Evolutionary conservation across 768 basidiomycete genomes (phyloP), one percentile per base, ranked within the genome.

Genomic region (Kwoniella mangroviensis): DNA sequence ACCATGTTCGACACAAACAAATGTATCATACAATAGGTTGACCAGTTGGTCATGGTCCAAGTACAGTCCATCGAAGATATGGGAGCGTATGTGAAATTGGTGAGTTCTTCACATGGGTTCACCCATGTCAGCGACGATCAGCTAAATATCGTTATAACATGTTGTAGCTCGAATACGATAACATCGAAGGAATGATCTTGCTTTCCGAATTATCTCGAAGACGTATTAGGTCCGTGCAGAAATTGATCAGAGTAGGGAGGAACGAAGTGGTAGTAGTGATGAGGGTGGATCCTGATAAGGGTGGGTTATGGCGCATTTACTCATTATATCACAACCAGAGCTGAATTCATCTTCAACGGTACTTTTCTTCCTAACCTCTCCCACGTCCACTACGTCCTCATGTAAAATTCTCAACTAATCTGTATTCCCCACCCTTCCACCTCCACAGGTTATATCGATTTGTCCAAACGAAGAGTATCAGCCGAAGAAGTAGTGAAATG

Each of bases 1-100:
- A n/a, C n/a, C n/a, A n/a, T n/a, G n/a, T n/a, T n/a, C n/a, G n/a
- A n/a, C n/a, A n/a, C n/a, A n/a, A n/a, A n/a, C n/a, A 5, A 7
- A 34, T 7, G 1, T 34, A 34, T 1, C 34, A 34, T 34, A 5
- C 6, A 34, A 34, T 92, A 98, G 84, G 93, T 97, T 72, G 96
- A 99, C 83, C 93, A 97, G 83, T 90, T 98, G 62, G 97, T 98
- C 84, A 98, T 98, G 96, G 97, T 99, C 13, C 95, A 98, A 82
- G 97, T 99, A 73, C 92, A 93, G 83, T 94, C 97, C 85, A 99
- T 99, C 78, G 93, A 94, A 63, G 96, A 99, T 84, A 99, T 98
- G 96, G 97, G 97, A 58, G 97, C 97, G 55, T 98, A 99, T 83
- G 97, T 99, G 73, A 98, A 98, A 81, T 87, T 99, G 76, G 95